These are phyloP conservation scores for Fusarium praegraminearum DNA, from an alignment of 2,329 filamentous ascomycete species.

Conservation along the genomic window DNA sequence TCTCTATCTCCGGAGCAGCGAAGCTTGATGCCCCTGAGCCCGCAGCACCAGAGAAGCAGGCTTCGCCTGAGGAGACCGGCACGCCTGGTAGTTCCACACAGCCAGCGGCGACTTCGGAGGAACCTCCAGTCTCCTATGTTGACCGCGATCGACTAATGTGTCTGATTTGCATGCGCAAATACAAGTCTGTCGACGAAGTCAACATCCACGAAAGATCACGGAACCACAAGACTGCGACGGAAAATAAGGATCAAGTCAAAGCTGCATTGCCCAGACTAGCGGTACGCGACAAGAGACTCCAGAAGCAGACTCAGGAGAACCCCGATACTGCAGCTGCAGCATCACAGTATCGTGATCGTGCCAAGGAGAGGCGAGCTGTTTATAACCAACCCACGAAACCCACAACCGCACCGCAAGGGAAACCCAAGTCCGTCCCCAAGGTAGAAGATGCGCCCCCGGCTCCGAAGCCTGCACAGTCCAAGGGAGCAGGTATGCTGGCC, in stretches of 20 bases:
- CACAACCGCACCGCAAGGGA: conserved; percentile 52
- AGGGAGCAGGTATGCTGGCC: conserved; percentile 74
- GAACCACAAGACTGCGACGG: conserved; percentile 57
- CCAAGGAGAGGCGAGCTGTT: conserved; percentile 72
- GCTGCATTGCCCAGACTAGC: conserved; percentile 58
- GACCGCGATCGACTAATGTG: conserved; percentile 65
- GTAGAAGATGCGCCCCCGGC: conserved; percentile 37
- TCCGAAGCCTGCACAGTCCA: conserved; percentile 60
- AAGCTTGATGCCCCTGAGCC: conserved; percentile 34
- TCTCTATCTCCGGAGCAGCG: conserved; percentile 49
- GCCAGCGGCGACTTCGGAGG: conserved; percentile 3
- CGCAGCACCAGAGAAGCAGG: conserved; percentile 15
- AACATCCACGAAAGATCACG: conserved; percentile 58
- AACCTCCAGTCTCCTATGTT: conserved; percentile 63
- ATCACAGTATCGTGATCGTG: conserved; percentile 72
- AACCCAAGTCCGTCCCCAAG: conserved; percentile 46
- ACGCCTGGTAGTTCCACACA: conserved; percentile 5
- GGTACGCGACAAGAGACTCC: conserved; percentile 54
- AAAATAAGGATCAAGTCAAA: conserved; percentile 61
- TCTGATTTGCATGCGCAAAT: conserved; percentile 61
- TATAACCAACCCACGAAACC: conserved; percentile 72
- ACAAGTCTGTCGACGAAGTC: conserved; percentile 58
- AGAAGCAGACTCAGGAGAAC: conserved; percentile 48
- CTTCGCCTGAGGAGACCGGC: conserved; percentile 20
- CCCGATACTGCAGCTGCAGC: conserved; percentile 44